A percentile compares a stretch with the other conserved stretches of the same genome.
These are phyloP conservation scores for Venturia aucupariae DNA, from an alignment of 2,329 filamentous ascomycete genomes.

Conservation along the genomic window DNA sequence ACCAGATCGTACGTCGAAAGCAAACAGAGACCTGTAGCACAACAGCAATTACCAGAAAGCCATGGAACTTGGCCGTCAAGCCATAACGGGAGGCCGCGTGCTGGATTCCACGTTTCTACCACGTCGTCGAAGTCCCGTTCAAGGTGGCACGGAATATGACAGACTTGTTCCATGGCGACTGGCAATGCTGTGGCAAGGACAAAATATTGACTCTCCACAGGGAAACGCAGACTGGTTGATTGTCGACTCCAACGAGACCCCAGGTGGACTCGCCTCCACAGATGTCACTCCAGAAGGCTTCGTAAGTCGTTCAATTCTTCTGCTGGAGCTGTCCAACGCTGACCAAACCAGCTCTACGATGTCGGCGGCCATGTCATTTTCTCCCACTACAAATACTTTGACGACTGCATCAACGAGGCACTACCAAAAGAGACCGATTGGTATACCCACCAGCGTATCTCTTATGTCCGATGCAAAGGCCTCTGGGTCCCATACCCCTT, in stretches of 20 bases:
- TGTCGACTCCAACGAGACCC: slow-evolving; percentile 81
- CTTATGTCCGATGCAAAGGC: slow-evolving; percentile 93
- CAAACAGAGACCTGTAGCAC: background rate
- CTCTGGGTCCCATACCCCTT: slow-evolving; percentile 98
- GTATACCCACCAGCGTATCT: slow-evolving; percentile 97
- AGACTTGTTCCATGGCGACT: background rate
- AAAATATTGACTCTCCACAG: slow-evolving; percentile 38
- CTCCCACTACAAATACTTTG: slow-evolving; percentile 99
- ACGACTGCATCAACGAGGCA: slow-evolving; percentile 96
- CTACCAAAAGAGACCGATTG: slow-evolving; percentile 90
- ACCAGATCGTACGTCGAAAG: slow-evolving; percentile 73
- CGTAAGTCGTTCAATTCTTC: slow-evolving; percentile 52
- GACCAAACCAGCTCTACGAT: slow-evolving; percentile 71
- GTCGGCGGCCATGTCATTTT: slow-evolving; percentile 98
- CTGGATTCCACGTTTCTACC: background rate
- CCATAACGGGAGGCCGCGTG: slow-evolving; percentile 12
- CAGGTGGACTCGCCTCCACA: slow-evolving; percentile 91
- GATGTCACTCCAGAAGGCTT: slow-evolving; percentile 94
- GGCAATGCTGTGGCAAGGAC: background rate
- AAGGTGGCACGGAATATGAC: background rate
- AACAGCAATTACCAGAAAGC: slow-evolving; percentile 15
- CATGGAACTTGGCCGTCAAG: slow-evolving; percentile 14
- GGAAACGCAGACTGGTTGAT: slow-evolving; percentile 93
- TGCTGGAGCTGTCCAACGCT: slow-evolving; percentile 16
- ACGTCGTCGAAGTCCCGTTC: background rate